Evolutionary conservation across 805 yeast genomes (phyloP), one percentile per base, ranked within the genome.

Genomic region (Vanderwaltozyma yarrowii): DNA sequence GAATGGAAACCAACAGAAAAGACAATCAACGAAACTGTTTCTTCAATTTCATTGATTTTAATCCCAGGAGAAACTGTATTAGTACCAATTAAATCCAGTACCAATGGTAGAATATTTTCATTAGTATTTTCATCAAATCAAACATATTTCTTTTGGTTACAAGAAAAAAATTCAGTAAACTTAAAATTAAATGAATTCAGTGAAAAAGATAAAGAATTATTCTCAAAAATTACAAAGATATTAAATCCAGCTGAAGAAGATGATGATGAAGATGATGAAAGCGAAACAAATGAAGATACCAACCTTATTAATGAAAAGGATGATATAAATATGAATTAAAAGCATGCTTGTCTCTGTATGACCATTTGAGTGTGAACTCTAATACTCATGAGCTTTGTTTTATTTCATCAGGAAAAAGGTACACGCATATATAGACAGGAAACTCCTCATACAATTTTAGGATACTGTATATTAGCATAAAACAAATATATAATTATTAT

Each of bases 21-120:
- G 29, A 46, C 50, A n/a, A 45, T 44, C 25, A 54, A 58, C 30
- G 49, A 51, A n/a, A 44, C 44, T 23, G 33, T 45, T 14, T 49
- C 44, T 13, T 45, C 57, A n/a, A 49, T 56, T 18, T 69, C 65
- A 35, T 66, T 83, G 45, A 69, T 83, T 50, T 71, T 86, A 33
- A 78, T 85, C 45, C 92, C 94, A 0, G 94, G 94, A 7, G 95
- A 85, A 49, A 88, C 85, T 34, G 72, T 77, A 33, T 82, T 87
- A 76, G 70, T 74, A 40, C 80, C 72, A 33, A 76, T 83, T 31
- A 62, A 67, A 37, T 74, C 86, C 12, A 80, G 92, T 58, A 69
- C 63, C 32, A 74, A 82, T 2, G 95, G 95, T 19, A 68, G 95
- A 42, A 84, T 85, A 16, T 79, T 77, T 48, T 77, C 78, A 24